A percentile compares a stretch with the other conserved stretches of the same genome.
phyloP scores from a whole-genome alignment of 1,284 basidiomycete genomes.

The Ganoderma lucidum region DNA sequence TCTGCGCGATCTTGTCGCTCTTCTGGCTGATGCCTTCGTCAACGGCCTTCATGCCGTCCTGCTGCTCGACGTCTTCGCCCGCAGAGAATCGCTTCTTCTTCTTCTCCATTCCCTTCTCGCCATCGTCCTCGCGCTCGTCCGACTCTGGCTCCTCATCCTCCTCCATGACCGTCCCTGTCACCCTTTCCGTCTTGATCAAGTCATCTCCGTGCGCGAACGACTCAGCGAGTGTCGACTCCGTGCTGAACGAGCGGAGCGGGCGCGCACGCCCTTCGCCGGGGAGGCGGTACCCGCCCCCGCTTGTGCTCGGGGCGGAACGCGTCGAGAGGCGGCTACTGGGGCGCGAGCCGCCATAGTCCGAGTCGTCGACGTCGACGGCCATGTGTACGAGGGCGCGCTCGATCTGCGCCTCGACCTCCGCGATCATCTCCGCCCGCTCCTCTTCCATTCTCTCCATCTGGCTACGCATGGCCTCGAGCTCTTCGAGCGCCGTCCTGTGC shows the following conservation, averaged over 20 bases:
- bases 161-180: constrained; percentile 61
- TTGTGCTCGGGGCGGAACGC: constrained; percentile 52
- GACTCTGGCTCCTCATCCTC: constrained; percentile 27
- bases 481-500: constrained; percentile 72
- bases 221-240: constrained; percentile 80
- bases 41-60: constrained; percentile 83
- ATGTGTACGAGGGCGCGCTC: constrained; percentile 84
- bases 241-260: constrained; percentile 68
- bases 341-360: constrained; percentile 67
- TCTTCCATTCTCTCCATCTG: constrained; percentile 86
- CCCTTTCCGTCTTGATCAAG: constrained; percentile 49
- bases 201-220: constrained; percentile 48
- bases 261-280: constrained; percentile 57
- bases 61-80: constrained; percentile 61
- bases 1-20: constrained; percentile 85
- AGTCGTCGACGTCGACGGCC: constrained; percentile 72
- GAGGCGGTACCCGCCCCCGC: constrained; percentile 47
- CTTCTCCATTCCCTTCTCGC: constrained; percentile 45
- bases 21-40: constrained; percentile 84
- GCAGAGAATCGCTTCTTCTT: constrained; percentile 82
- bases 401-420: constrained; percentile 88
- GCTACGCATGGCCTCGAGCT: constrained; percentile 76
- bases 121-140: constrained; percentile 61
- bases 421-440: constrained; percentile 86
- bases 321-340: constrained; percentile 52